Evolutionary conservation across 192 early-diverging fungal genomes (phyloP), one percentile per base, ranked within the genome.

Genomic region (Martensiomyces pterosporus): DNA sequence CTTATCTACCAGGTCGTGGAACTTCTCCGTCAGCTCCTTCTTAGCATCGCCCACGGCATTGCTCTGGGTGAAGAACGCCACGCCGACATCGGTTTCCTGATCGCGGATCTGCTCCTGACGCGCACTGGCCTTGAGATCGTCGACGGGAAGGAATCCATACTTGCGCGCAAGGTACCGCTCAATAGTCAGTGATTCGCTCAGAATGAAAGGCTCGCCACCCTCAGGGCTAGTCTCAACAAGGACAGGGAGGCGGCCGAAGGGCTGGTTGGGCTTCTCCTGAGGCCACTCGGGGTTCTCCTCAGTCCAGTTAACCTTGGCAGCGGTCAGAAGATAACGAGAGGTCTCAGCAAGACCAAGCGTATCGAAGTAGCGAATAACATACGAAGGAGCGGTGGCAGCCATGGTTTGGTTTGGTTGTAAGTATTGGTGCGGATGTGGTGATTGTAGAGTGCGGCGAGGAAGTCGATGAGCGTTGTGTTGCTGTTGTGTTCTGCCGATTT

Each of bases 91-190:
- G 18, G 43, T 17, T 7, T 47, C 16, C 21, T 53, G 60, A 32
- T 52, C 50, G 24, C 43, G 40, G 24, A 73, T 53, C 21, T 48
- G 44, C 43, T 77, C 70, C 39, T 73, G 52, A 3, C 54, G 33
- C 1, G 64, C 45, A n/a, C n/a, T n/a, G 10, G 53, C 64, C 40
- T 60, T 33, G 36, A 64, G 49, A 22, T 51, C 64, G 9, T 55
- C 61, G 10, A 24, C 24, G 2, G 72, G 67, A 42, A 64, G 25
- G 27, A 76, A 52, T 2, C 64, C 73, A 36, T 64, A 70, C 44
- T 60, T 76, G 59, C 50, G 42, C 1, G 68, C 52, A 4, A 82
- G 61, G 34, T 79, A 79, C 34, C 80, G 78, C 41, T 72, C 75
- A 24, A 82, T 82, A 6, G 66, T 54, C 13, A 43, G 48, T 0